Conservation (phyloP, 305 asterid genomes). For the Fraxinus baroniana region DNA sequence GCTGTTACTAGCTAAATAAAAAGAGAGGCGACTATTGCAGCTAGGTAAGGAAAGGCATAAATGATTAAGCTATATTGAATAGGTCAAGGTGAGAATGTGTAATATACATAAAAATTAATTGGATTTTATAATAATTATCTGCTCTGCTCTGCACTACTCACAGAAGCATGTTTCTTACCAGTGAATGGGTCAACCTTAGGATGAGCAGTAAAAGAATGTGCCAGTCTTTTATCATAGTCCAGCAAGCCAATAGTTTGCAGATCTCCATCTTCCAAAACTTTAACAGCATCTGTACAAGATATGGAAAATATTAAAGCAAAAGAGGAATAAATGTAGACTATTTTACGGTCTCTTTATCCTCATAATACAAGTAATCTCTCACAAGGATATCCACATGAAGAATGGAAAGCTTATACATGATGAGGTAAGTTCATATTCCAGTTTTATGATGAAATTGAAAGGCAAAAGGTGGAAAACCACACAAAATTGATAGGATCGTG, state of each 20-base stretch:
- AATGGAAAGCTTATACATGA: neutral
- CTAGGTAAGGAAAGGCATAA: neutral
- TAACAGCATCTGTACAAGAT: constrained; percentile 61
- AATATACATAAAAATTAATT: neutral
- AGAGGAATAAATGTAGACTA: neutral
- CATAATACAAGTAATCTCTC: neutral
- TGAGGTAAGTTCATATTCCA: neutral
- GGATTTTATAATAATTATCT: neutral
- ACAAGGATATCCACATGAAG: neutral
- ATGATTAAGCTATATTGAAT: neutral
- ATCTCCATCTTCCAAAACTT: constrained; percentile 96
- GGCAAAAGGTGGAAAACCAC: constrained; percentile 8
- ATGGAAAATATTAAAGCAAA: constrained; percentile 17
- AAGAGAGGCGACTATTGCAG: neutral
- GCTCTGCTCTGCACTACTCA: neutral
- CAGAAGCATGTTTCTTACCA: constrained; percentile 46
- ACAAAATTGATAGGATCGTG: neutral
- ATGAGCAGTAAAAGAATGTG: constrained; percentile 93
- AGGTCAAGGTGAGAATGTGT: neutral
- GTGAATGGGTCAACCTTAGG: constrained; percentile 97
- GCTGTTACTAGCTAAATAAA: neutral
- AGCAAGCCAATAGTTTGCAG: constrained; percentile 88
- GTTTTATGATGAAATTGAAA: neutral
- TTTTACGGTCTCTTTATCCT: neutral
- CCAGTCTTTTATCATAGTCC: constrained; percentile 84